Conservation (phyloP, 306 rosid species). For the Cicer pinnatifidum region DNA sequence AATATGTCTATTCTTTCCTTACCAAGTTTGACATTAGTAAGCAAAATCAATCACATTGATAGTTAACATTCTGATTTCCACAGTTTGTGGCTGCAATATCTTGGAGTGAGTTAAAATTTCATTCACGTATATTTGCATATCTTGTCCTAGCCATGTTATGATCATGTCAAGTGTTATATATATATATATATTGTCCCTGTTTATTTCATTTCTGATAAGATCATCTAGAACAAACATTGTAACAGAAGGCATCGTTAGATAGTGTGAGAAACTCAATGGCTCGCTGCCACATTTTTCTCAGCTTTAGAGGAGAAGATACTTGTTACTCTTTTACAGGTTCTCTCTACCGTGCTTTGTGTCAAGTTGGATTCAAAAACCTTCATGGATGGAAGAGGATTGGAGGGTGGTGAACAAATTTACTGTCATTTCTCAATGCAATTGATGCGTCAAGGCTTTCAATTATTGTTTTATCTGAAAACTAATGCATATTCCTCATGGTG, state of each 20-base stretch:
- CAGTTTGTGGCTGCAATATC: background rate
- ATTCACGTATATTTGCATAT: background rate
- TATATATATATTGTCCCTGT: background rate
- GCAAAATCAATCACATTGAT: constrained; percentile 24
- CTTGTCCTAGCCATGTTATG: background rate
- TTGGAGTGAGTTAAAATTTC: constrained; percentile 24
- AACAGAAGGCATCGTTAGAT: too few relatives aligned
- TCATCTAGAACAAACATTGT: background rate
- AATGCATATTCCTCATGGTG: background rate
- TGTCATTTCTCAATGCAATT: background rate
- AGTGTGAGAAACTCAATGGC: background rate
- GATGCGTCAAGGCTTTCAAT: constrained; percentile 8
- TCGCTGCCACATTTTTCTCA: background rate
- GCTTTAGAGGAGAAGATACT: constrained; percentile 10
- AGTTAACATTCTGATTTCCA: background rate
- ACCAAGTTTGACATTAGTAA: background rate
- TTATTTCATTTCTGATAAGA: background rate
- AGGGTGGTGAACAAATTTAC: background rate
- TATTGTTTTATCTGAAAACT: background rate
- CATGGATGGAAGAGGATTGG: background rate
- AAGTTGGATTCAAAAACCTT: background rate
- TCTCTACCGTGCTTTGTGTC: background rate
- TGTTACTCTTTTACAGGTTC: background rate
- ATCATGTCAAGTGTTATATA: background rate
- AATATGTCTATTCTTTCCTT: constrained; percentile 1